Base-by-base conservation (phyloP, 192 early-diverging fungal species). In the Coemansia sp. region DNA sequence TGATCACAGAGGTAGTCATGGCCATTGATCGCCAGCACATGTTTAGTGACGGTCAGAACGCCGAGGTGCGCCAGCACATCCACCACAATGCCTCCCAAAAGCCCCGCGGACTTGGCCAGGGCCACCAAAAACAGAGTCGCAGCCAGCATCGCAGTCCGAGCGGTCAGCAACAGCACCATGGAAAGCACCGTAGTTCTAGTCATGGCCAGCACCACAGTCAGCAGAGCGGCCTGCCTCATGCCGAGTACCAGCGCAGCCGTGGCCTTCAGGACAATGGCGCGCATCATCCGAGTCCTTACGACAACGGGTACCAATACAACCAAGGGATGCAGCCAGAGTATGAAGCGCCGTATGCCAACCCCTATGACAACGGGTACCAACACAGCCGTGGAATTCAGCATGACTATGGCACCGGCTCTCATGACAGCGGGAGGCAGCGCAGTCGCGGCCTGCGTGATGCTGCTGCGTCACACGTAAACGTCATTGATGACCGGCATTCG, bases 1-100 rank as follows among this genome's bases (percentile, higher is more conserved):
- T 76, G 14, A 64, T 76, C 17, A 54, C 61, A 25, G 74, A 66
- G 17, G 58, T 76, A 4, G 68, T 76, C 57, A 62, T 59, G 46
- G 65, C 68, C 25, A 49, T 76, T 28, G 69, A 76, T 58, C 60
- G 57, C 48, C 66, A 71, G 44, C 55, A 57, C 24, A 56, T 60
- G 5, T 52, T 56, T 24, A 48, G 51, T 11, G 37, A 52, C 56
- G 17, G 11, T 10, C 60, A 61, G 31, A 61, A 61, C 49, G 49
- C 12, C 6, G 60, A 61, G 28, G 48, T 61, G 34, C 48, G 49
- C 49, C 60, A 61, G 34, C 60, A 61, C 60, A 48, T 61, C 21
- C 34, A 61, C 49, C 60, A 52, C 60, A 49, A 51, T 18, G 58
- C 48, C 49, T n/a, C 17, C 11, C 60, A 61, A 34, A 44, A 18